A percentile compares a stretch with the other conserved stretches of the same genome.
These are phyloP conservation scores for Naematelia aurantialba DNA, from an alignment of 768 basidiomycete species.

Conservation along the genomic window DNA sequence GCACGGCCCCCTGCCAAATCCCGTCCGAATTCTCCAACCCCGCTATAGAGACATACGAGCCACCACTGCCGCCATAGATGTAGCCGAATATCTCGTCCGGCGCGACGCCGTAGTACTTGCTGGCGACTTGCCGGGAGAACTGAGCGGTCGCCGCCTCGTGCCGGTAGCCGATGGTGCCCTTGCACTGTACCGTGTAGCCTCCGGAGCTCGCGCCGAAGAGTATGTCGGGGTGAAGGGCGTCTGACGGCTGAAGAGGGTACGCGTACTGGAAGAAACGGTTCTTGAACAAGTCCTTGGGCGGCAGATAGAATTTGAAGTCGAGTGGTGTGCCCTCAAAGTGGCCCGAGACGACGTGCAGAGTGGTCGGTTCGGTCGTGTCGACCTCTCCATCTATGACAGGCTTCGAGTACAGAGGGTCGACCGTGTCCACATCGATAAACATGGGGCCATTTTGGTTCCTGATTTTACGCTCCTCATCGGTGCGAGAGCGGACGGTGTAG, in stretches of 20 bases:
- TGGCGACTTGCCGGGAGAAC: neutral
- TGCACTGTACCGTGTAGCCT: neutral
- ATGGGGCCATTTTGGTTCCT: neutral
- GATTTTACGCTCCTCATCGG: neutral
- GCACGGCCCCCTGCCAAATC: neutral
- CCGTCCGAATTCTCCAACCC: neutral
- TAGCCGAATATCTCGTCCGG: neutral
- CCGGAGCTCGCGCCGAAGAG: neutral
- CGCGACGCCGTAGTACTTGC: constrained; percentile 1
- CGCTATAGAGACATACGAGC: neutral
- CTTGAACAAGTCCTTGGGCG: neutral
- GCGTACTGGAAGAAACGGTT: constrained; percentile 1
- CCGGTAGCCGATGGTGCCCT: neutral
- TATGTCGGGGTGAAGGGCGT: neutral
- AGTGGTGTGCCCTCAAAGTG: neutral
- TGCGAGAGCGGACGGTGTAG: neutral
- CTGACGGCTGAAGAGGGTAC: neutral
- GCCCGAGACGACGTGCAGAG: neutral
- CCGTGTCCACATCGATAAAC: neutral
- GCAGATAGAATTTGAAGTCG: neutral
- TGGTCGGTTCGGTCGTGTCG: neutral
- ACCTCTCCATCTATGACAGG: neutral
- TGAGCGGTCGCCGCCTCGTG: neutral
- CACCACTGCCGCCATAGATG: neutral
- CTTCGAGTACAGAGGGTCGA: neutral